Base-by-base conservation (phyloP, 192 early-diverging fungal genomes). In the Dimargaris verticillata region DNA sequence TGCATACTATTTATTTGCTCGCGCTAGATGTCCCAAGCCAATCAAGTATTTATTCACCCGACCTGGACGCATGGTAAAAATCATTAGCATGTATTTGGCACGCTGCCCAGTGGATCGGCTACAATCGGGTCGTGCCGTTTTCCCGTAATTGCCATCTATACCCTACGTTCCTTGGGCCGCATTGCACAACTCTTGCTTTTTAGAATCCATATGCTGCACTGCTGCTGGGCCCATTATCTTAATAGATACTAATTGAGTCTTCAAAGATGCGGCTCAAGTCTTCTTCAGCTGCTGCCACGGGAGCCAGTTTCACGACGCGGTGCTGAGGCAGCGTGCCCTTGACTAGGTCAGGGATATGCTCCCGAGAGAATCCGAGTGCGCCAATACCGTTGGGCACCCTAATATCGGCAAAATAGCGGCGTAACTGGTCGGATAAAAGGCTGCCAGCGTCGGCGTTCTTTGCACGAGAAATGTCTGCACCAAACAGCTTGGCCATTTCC, bases 241-340 rank as follows among this genome's bases (percentile, higher is more conserved):
- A 78, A 26, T 78, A 81, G 33, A 78, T 81, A 63, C 54, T 77
- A 65, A 81, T 61, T 15, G 79, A 65, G 44, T 73, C 67, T 65
- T 83, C 85, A 74, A 89, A 82, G 65, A 89, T 68, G 38, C 66
- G 54, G 50, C 76, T 76, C 44, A 89, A 62, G 14, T 79, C 79
- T 61, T 89, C 85, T 25, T 70, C 69, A 28, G 75, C 85, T 11
- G 79, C 73, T 48, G 71, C 68, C 24, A 74, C 42, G 20, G 91
- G 91, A n/a, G 91, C 84, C 65, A 94, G 71, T 68, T 91, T 91
- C 61, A 88, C 88, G 20, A 94, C 91, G 51, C 91, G 84, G 68
- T 94, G 86, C 72, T 94, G 91, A 7, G 91, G 91, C 65, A 94
- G 62, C 13, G 88, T 90, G 41, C 89, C 88, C 59, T 88, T 78